Base-by-base conservation (phyloP, 352 stramenopile species). In the Pythium rhizo-oryzae region DNA sequence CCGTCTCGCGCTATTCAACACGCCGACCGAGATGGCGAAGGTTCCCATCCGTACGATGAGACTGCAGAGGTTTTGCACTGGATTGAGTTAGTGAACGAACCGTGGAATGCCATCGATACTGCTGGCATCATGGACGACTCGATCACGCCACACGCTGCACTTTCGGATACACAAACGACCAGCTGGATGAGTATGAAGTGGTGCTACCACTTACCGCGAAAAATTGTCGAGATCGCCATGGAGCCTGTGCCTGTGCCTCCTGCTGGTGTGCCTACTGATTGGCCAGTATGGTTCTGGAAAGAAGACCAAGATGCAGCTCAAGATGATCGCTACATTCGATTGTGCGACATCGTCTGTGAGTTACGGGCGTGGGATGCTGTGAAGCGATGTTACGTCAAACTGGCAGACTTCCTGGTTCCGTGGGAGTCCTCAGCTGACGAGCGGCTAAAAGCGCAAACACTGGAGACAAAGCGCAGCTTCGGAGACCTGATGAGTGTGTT, bases 121-220 rank as follows among this genome's bases (percentile, higher is more conserved):
- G 75, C 76, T 50, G 63, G 69, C 18, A 23, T 13, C 16, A 33
- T 15, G 3, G 58, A 62, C 21, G 53, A 59, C 21, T 44, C 49
- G 0, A 8, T 46, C n/a, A 19, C 30, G 8, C 44, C 54, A 37
- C 44, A 39, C 19, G 24, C n/a, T 28, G 5, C 35, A 33, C 33
- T 65, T 24, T 47, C 87, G 49, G 72, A 78, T 33, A 86, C 84
- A 28, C 78, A 78, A 58, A 94, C 84, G 0, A 75, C 76, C 24
- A 82, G 84, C 23, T 94, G 84, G 81, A 89, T 94, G 84, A 75
- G 71, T 33, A 87, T 95, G 80, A 85, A 80, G 24, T 95, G 87
- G 87, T 86, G 79, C 35, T 95, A 95, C 53, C 81, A 90, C 37
- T 66, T 94, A 23, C 85, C 87, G 39, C 78, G 87, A 60, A 77